phyloP scores from a whole-genome alignment of 1,284 basidiomycete species.

The Phylloboletellus chloephorus region DNA sequence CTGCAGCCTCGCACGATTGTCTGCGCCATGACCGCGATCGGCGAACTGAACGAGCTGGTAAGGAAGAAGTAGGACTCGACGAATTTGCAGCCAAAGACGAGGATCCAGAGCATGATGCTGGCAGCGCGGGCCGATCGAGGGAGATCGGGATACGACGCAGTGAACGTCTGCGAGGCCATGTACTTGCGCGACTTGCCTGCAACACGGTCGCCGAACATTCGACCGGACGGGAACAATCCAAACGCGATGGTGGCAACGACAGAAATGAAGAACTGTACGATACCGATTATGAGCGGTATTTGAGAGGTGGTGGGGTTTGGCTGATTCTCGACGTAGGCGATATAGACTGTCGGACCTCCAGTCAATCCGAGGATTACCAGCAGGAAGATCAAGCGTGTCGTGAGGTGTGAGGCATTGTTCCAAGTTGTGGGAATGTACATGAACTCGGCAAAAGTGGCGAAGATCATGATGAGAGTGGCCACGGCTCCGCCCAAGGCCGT shows the following conservation, averaged over 20 bases:
- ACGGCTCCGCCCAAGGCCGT: conserved; percentile 88
- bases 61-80: conserved; percentile 95
- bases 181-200: conserved; percentile 92
- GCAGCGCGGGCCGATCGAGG: conserved; percentile 63
- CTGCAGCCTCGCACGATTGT: conserved; percentile 84
- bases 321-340: conserved; percentile 71
- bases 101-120: conserved; percentile 81
- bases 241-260: conserved; percentile 76
- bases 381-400: conserved; percentile 83
- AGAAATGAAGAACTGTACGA: conserved; percentile 88
- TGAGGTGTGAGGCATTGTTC: conserved; percentile 94
- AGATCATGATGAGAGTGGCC: conserved; percentile 85
- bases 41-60: conserved; percentile 86
- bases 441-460: conserved; percentile 88
- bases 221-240: conserved; percentile 82
- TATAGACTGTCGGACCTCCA: conserved; percentile 86
- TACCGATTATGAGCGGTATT: conserved; percentile 78
- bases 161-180: conserved; percentile 95
- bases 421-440: conserved; percentile 95
- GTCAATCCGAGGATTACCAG: conserved; percentile 83
- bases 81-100: conserved; percentile 91
- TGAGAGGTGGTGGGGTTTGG: conserved; percentile 41
- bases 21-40: conserved; percentile 87
- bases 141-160: conserved; percentile 86
- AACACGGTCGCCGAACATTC: conserved; percentile 94